These are phyloP conservation scores for Plasmodiophora brassicae DNA, from an alignment of 208 protist species.

Conservation along the genomic window DNA sequence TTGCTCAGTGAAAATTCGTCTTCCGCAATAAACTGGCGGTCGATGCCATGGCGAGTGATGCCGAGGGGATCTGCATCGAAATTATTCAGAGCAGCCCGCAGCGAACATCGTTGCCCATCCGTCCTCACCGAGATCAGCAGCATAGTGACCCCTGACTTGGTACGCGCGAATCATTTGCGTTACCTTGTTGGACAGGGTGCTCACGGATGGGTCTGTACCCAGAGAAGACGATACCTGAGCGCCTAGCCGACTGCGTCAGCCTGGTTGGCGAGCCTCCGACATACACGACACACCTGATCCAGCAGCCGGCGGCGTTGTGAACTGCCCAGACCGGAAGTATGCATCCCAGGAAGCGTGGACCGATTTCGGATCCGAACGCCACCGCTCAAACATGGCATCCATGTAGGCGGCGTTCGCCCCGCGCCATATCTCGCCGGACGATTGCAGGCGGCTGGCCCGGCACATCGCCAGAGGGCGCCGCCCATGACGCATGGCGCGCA, in stretches of 20 bases:
- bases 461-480: too few species aligned
- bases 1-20: background rate
- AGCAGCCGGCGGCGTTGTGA: background rate
- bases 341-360: conserved; percentile 21
- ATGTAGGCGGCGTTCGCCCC: conserved; percentile 1
- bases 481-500: too few species aligned
- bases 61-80: background rate
- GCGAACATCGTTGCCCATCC: background rate
- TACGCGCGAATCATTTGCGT: background rate
- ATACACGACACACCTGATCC: background rate
- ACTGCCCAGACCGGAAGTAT: background rate
- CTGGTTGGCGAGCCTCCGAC: background rate
- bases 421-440: too few species aligned
- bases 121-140: background rate
- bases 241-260: too few species aligned
- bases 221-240: too few species aligned
- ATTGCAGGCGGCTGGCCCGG: too few species aligned
- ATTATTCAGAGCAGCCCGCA: too few species aligned
- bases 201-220: background rate
- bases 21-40: background rate
- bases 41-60: background rate
- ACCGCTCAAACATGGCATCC: conserved; percentile 13
- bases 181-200: background rate
- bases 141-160: conserved; percentile 11
- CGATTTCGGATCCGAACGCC: background rate